A percentile compares a stretch with the other conserved stretches of the same genome.
phyloP scores from a whole-genome alignment of 129 eudicot genomes.

The Kitagawia praeruptora region DNA sequence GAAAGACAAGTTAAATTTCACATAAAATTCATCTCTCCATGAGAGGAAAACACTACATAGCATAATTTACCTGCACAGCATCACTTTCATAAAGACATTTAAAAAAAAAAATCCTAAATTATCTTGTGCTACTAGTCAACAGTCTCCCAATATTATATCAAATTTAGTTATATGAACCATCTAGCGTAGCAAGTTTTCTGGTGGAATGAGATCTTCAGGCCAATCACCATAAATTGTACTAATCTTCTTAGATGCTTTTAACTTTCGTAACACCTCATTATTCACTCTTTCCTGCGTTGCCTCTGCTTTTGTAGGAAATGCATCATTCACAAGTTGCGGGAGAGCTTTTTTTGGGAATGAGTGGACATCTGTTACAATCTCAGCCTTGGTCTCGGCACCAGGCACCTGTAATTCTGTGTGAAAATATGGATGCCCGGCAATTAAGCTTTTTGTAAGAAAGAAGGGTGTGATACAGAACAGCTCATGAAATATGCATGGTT shows the following conservation, averaged over 20 bases:
- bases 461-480: no score
- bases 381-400: constrained; percentile 31
- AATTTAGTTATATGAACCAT: not conserved
- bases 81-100: not conserved
- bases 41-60: not conserved
- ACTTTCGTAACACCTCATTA: constrained; percentile 17
- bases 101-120: not conserved
- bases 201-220: constrained; percentile 32
- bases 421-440: not conserved
- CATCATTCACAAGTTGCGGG: constrained; percentile 7
- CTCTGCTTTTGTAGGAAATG: constrained; percentile 11
- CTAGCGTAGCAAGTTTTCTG: no score
- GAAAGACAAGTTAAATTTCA: not conserved
- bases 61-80: not conserved
- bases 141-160: not conserved
- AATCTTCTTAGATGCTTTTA: constrained; percentile 38
- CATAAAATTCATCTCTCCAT: not conserved
- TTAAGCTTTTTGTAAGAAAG: not conserved
- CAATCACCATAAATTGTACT: constrained; percentile 69
- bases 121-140: no score
- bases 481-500: not conserved
- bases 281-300: constrained; percentile 20
- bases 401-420: constrained; percentile 38
- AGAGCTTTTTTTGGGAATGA: constrained; percentile 20
- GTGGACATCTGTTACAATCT: constrained; percentile 1